Evolutionary conservation across 2,329 filamentous ascomycete genomes (phyloP).

Genomic region (Hypoxylon sp.): DNA sequence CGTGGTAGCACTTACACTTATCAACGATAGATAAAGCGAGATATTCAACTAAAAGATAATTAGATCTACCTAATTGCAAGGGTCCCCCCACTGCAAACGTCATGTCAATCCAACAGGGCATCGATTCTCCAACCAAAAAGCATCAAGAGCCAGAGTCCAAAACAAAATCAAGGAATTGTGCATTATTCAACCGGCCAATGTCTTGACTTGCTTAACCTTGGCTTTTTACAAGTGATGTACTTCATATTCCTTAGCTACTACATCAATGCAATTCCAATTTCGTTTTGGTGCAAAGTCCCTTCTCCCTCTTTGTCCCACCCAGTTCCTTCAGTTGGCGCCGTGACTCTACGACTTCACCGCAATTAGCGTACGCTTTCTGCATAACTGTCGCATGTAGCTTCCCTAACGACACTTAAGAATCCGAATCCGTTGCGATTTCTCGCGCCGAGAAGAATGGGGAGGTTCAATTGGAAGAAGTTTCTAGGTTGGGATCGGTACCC

Average conservation of each 20-base stretch:
- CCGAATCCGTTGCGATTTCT: conserved; percentile 11
- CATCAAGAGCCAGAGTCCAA: conserved; percentile 1
- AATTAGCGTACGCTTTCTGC: conserved; percentile 9
- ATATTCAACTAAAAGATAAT: conserved; percentile 3
- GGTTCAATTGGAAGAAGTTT: conserved; percentile 52
- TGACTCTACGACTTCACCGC: background rate
- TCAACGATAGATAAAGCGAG: too few species aligned
- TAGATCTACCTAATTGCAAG: background rate
- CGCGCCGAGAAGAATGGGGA: conserved; percentile 41
- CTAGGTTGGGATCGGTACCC: conserved; percentile 56
- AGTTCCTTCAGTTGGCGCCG: background rate
- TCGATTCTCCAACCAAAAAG: conserved; percentile 30
- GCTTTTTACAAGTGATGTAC: background rate
- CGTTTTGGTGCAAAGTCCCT: background rate
- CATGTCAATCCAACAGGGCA: conserved; percentile 7
- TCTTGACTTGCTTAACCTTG: background rate
- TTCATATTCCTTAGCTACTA: background rate
- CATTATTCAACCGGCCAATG: background rate
- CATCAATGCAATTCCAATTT: conserved; percentile 6
- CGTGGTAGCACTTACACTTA: too few species aligned
- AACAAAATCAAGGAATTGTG: conserved; percentile 20
- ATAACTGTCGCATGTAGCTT: background rate
- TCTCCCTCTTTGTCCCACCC: conserved; percentile 2
- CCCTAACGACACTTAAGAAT: background rate
- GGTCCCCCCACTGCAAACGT: conserved; percentile 15